Base-by-base conservation (phyloP, 805 yeast genomes). In the Candida tammaniensis region DNA sequence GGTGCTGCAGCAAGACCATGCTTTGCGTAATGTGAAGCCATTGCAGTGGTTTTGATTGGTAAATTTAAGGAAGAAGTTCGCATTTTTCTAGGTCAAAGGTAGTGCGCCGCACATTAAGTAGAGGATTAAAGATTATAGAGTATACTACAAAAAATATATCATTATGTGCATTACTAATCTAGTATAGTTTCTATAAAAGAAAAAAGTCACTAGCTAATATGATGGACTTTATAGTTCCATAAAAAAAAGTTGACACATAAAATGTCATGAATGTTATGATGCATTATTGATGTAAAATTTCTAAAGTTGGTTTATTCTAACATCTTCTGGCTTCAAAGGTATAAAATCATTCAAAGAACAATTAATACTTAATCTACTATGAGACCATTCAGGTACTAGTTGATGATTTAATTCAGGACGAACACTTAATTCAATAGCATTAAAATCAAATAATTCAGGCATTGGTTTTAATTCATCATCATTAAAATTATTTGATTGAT, bases 1-100 rank as follows among this genome's bases (percentile, higher is more conserved):
- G 93, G 91, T 40, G 70, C 69, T 28, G 83, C 77, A 22, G 78
- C 76, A 14, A 74, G 73, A 9, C 84, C 83, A 48, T 80, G 86
- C 49, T 69, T 69, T 33, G 61, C 48, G 49, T 64, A 64, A 45
- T 59, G 67, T 33, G 64, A 72, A 37, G 71, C 72, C 72, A 67
- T 66, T 49, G 24, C 23, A 14, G 11, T 24, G 24, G 25, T 17
- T 34, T 12, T 34, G 37, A 34, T 34, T 34, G 37, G 37, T 23
- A 25, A 18, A 31, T 15, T 17, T 30, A 10, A 7, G 22, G 9
- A 10, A 19, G 9, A 7, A n/a, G n/a, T n/a, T n/a, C n/a, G n/a
- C n/a, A n/a, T n/a, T n/a, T n/a, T n/a, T n/a, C n/a, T n/a, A n/a
- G n/a, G n/a, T n/a, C n/a, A n/a, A n/a, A n/a, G n/a, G n/a, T n/a